These are phyloP conservation scores for Skeletonema potamos DNA, from an alignment of 108 stramenopile species.

Conservation along the genomic window DNA sequence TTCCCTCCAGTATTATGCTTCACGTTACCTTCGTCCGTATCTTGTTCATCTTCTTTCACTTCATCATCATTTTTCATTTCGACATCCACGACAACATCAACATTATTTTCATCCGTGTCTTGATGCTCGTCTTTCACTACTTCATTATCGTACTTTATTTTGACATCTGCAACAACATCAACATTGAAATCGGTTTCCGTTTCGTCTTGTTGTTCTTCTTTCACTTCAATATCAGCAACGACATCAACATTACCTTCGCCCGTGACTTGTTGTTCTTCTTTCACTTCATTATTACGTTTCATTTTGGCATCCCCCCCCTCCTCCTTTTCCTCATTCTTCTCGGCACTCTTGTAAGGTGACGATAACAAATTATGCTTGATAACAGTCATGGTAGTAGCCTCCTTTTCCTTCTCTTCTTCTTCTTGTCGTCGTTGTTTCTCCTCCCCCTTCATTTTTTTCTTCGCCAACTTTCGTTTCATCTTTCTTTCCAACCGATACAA, in stretches of 20 bases:
- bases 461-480: not conserved
- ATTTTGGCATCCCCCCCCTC: not conserved
- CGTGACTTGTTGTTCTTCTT: not conserved
- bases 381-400: not conserved
- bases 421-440: not conserved
- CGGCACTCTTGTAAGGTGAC: not conserved
- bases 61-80: no score
- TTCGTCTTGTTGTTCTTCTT: no score
- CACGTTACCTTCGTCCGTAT: no score
- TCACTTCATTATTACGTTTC: not conserved
- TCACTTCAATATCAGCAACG: not conserved
- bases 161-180: no score
- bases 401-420: not conserved
- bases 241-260: not conserved
- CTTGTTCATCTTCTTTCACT: no score
- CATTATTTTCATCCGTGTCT: no score
- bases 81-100: no score
- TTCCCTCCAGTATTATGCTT: no score
- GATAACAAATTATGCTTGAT: conserved; percentile 3
- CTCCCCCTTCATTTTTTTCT: not conserved
- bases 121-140: no score
- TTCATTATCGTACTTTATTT: no score
- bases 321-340: not conserved
- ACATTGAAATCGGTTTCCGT: no score
- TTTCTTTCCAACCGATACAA: not conserved